Percentiles rank a stretch among this genome's conserved stretches.
phyloP scores from a whole-genome alignment of 164 flowering plant species.

The Cinnamomum micranthum region DNA sequence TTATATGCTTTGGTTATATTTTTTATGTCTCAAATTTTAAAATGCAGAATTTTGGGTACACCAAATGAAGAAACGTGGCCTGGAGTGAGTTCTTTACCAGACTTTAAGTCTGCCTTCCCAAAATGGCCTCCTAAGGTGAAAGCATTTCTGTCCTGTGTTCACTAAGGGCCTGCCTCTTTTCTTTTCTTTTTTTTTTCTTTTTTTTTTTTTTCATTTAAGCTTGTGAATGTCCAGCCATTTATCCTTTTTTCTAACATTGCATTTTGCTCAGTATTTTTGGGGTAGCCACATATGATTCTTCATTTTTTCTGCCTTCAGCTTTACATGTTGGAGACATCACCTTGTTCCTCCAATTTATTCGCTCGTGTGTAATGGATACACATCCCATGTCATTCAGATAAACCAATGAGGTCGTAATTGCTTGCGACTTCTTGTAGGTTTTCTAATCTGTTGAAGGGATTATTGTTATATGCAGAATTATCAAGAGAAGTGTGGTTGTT shows the following conservation, averaged over 20 bases:
- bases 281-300: not conserved
- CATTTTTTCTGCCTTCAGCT: not conserved
- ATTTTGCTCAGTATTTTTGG: not conserved
- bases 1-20: not conserved
- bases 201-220: not conserved
- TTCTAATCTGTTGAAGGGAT: constrained; percentile 1
- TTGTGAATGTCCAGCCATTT: not conserved
- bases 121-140: constrained; percentile 84
- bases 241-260: not conserved
- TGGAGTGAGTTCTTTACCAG: constrained; percentile 90
- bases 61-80: constrained; percentile 95
- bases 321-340: not conserved
- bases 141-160: not conserved
- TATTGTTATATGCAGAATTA: not conserved
- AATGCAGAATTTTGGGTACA: constrained; percentile 73
- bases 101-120: constrained; percentile 83
- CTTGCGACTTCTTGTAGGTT: not conserved
- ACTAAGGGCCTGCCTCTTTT: not conserved
- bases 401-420: not conserved
- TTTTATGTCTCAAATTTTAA: not conserved
- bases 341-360: too few species aligned
- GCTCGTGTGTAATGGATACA: too few species aligned
- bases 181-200: too few species aligned
- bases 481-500: not conserved
- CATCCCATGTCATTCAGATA: too few species aligned